phyloP scores from a whole-genome alignment of 768 basidiomycete genomes.

The Russula compacta region DNA sequence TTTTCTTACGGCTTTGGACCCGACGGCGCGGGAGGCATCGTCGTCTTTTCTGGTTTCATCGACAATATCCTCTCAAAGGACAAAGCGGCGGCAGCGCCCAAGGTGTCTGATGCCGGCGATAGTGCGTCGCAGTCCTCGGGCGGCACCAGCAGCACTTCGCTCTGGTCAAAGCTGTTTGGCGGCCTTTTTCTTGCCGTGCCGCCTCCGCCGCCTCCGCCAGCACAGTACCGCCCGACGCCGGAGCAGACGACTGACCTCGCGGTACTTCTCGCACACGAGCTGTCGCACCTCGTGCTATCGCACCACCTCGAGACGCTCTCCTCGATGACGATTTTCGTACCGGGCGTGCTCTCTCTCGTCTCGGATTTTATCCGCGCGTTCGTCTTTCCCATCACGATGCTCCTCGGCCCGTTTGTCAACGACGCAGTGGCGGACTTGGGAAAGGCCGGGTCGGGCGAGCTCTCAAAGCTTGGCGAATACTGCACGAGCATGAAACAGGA shows the following conservation, averaged over 20 bases:
- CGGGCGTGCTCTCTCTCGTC: constrained; percentile 66
- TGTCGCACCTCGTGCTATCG: constrained; percentile 82
- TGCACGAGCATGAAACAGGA: constrained; percentile 82
- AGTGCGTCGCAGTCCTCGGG: constrained; percentile 13
- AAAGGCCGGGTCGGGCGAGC: constrained; percentile 66
- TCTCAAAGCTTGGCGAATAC: constrained; percentile 59
- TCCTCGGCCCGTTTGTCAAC: constrained; percentile 92
- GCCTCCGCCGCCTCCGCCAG: constrained; percentile 25
- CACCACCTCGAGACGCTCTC: constrained; percentile 93
- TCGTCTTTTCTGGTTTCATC: constrained; percentile 89
- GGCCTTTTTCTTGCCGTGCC: constrained; percentile 33
- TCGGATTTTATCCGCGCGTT: constrained; percentile 71
- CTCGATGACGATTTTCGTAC: constrained; percentile 71
- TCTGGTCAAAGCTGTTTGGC: constrained; percentile 43
- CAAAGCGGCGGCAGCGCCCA: constrained; percentile 24
- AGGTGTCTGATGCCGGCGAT: neutral
- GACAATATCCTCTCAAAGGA: constrained; percentile 65
- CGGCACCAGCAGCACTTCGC: constrained; percentile 26
- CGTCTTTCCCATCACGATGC: constrained; percentile 82
- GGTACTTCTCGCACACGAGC: constrained; percentile 86
- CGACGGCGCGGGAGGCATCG: constrained; percentile 85
- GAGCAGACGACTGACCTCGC: constrained; percentile 87
- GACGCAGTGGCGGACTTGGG: constrained; percentile 83
- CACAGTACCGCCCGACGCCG: constrained; percentile 41
- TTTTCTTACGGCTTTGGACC: constrained; percentile 95